phyloP scores from a whole-genome alignment of 2,329 filamentous ascomycete genomes.

The Fusarium clavum region DNA sequence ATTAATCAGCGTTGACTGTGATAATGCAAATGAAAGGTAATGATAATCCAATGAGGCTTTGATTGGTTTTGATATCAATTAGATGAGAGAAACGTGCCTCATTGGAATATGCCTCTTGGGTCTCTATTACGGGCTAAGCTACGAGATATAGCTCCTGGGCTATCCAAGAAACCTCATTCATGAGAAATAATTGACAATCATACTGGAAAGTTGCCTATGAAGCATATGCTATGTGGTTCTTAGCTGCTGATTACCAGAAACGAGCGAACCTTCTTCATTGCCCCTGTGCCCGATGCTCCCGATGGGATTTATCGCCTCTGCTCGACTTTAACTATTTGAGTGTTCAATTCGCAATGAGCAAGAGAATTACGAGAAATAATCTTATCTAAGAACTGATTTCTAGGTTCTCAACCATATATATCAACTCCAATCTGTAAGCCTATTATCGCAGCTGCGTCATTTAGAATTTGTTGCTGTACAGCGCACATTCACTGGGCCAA shows the following conservation, averaged over 20 bases:
- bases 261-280: neutral
- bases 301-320: neutral
- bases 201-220: neutral
- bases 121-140: neutral
- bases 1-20: neutral
- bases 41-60: too few relatives aligned
- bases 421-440: neutral
- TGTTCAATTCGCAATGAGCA: neutral
- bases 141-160: neutral
- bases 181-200: neutral
- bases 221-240: neutral
- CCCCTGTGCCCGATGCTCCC: neutral
- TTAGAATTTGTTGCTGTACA: neutral
- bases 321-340: neutral
- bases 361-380: neutral
- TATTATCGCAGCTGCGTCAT: neutral
- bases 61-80: too few relatives aligned
- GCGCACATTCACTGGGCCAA: neutral
- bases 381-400: neutral
- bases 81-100: too few relatives aligned
- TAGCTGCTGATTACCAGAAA: neutral
- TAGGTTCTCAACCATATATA: neutral
- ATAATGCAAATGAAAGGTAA: neutral
- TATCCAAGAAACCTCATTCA: neutral
- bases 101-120: neutral